Percentiles rank a stretch among this genome's conserved stretches.
Evolutionary conservation across 306 rosid genomes (phyloP).

Genomic region (Parietaria judaica): DNA sequence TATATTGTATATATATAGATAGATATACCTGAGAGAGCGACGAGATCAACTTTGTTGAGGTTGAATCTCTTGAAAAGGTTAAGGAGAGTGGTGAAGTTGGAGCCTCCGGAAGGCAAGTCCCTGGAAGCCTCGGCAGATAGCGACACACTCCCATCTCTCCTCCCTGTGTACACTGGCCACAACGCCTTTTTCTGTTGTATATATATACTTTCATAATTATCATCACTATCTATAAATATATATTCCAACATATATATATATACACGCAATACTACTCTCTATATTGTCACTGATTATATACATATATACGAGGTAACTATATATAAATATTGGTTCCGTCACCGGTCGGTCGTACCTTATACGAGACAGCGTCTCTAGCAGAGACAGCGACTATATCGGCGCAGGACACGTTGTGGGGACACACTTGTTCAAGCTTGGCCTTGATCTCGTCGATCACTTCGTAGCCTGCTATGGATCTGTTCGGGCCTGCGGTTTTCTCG

Average conservation of each 20-base stretch:
- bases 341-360: no score
- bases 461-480: slow-evolving; percentile 23
- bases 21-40: slow-evolving; percentile 28
- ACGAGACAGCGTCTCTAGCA: slow-evolving; percentile 33
- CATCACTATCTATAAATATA: no score
- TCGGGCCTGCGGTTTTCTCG: slow-evolving; percentile 25
- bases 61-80: slow-evolving; percentile 16
- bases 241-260: no score
- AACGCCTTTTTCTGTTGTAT: slow-evolving; percentile 14
- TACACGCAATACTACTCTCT: no score
- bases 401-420: slow-evolving; percentile 28
- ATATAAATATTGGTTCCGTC: no score
- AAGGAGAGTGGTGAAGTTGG: slow-evolving; percentile 25
- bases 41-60: slow-evolving; percentile 24
- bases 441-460: slow-evolving; percentile 34
- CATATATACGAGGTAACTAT: no score
- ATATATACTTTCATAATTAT: background rate
- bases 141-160: slow-evolving; percentile 39
- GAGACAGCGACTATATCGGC: slow-evolving; percentile 31
- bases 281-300: no score
- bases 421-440: slow-evolving; percentile 17
- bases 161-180: slow-evolving; percentile 28
- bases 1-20: no score
- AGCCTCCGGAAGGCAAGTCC: slow-evolving; percentile 28
- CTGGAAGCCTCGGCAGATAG: slow-evolving; percentile 17